These are phyloP conservation scores for Metschnikowia gelsemii DNA, from an alignment of 805 yeast genomes.

Conservation along the genomic window DNA sequence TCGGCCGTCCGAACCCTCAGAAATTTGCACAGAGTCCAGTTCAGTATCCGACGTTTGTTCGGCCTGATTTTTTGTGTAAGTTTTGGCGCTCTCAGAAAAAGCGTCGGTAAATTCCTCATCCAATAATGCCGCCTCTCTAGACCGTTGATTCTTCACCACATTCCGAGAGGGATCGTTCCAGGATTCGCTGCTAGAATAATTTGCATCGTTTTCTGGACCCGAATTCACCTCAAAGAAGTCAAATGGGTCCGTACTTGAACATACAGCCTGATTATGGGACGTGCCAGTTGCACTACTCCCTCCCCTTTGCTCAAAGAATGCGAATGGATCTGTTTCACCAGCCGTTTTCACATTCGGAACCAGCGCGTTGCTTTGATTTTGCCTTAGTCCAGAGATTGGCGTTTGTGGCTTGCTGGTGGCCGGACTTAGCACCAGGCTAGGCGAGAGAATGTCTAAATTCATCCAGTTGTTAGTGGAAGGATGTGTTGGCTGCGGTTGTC, in stretches of 20 bases:
- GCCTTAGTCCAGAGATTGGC: background rate
- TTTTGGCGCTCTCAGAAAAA: conserved; percentile 15
- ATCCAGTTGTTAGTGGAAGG: conserved; percentile 4
- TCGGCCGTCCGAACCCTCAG: conserved; percentile 15
- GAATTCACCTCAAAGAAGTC: conserved; percentile 3
- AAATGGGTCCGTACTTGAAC: background rate
- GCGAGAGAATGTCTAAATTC: conserved; percentile 15
- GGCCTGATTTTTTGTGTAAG: no score
- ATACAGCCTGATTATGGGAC: background rate
- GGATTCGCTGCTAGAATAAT: no score
- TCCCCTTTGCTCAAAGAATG: conserved; percentile 12
- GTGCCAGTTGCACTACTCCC: background rate
- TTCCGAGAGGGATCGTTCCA: no score
- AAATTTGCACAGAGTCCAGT: background rate
- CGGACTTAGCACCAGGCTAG: conserved; percentile 5
- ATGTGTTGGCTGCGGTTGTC: background rate
- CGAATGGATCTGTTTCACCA: conserved; percentile 23
- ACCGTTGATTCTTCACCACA: background rate
- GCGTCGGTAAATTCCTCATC: conserved; percentile 48
- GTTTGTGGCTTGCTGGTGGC: conserved; percentile 1
- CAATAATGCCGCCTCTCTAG: conserved; percentile 21
- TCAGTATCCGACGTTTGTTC: no score
- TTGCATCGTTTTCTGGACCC: background rate
- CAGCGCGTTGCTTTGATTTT: background rate
- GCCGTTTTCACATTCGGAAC: background rate